Conservation (phyloP, 2,329 filamentous ascomycete genomes). For the Calycina herbarum region DNA sequence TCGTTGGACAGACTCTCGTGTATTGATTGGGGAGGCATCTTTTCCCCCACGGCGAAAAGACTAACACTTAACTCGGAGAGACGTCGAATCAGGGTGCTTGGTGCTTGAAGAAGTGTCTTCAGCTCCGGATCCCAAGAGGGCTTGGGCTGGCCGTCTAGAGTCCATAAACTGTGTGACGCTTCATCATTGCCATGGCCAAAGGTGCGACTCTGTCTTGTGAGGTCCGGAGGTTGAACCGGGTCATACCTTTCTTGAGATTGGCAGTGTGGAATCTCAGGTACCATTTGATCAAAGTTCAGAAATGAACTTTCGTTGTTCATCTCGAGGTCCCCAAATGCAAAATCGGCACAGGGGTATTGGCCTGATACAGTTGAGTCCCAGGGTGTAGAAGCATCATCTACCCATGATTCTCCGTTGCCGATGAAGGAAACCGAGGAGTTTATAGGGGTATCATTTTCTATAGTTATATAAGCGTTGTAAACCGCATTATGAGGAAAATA, state of each 20-base stretch:
- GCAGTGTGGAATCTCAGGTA: not conserved
- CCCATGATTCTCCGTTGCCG: no score
- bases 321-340: no score
- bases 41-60: constrained; percentile 24
- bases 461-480: no score
- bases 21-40: constrained; percentile 28
- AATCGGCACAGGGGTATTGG: no score
- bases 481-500: not conserved
- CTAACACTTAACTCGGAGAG: constrained; percentile 28
- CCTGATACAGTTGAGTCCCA: no score
- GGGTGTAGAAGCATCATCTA: no score
- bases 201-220: not conserved
- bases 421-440: no score
- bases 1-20: constrained; percentile 16
- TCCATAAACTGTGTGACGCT: not conserved
- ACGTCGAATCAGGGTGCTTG: constrained; percentile 20
- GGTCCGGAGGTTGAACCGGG: not conserved
- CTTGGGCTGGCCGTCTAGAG: not conserved
- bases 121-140: not conserved
- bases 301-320: no score
- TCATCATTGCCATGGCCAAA: not conserved
- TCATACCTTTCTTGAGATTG: not conserved
- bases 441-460: no score
- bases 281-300: not conserved
- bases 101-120: constrained; percentile 1